Percentiles rank a stretch among this genome's conserved stretches.
Conservation (phyloP, 2,329 filamentous ascomycete species). For the Aspergillus nomiae region DNA sequence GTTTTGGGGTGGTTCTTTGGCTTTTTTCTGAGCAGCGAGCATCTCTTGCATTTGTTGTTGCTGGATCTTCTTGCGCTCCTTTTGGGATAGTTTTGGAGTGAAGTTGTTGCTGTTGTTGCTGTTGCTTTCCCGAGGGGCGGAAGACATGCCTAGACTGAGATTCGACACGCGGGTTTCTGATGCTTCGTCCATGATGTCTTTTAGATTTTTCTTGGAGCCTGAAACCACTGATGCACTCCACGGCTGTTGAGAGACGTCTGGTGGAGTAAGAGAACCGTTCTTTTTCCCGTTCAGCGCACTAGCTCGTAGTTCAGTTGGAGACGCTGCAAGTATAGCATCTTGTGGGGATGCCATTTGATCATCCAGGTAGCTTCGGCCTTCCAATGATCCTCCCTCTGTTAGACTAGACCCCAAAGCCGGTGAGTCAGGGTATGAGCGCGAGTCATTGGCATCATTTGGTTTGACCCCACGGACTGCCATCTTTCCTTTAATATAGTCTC, state of each 20-base stretch:
- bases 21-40: constrained; percentile 34
- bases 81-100: constrained; percentile 76
- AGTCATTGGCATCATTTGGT: constrained; percentile 18
- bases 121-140: constrained; percentile 46
- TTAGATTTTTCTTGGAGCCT: constrained; percentile 69
- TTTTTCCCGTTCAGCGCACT: constrained; percentile 24
- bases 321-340: constrained; percentile 22
- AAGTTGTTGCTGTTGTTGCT: constrained; percentile 34
- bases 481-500: constrained; percentile 33
- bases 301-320: constrained; percentile 26
- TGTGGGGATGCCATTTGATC: constrained; percentile 30
- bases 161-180: constrained; percentile 54
- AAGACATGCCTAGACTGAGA: constrained; percentile 54
- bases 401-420: constrained; percentile 30
- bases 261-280: constrained; percentile 27
- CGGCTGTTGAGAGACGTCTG: constrained; percentile 42
- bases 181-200: constrained; percentile 72
- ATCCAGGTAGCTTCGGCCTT: constrained; percentile 29
- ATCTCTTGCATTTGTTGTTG: constrained; percentile 61
- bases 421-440: constrained; percentile 26
- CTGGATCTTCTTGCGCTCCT: constrained; percentile 83
- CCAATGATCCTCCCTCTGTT: constrained; percentile 29
- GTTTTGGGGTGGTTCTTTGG: constrained; percentile 39
- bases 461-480: constrained; percentile 24
- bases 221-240: constrained; percentile 59